Evolutionary conservation across 306 rosid genomes (phyloP).

Genomic region (Ormosia semicastrata): DNA sequence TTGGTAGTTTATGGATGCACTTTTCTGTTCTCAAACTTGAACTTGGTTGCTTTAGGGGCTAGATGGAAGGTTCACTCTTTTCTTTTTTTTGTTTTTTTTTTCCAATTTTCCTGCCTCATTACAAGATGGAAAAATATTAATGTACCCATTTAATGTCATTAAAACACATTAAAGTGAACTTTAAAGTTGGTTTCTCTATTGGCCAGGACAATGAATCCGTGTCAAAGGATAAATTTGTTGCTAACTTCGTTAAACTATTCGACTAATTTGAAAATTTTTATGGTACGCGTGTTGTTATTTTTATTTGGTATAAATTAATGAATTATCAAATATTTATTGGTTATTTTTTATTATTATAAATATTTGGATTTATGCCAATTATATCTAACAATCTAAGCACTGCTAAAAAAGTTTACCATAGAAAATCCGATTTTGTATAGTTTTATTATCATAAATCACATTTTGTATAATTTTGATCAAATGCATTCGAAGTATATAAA

Average conservation of each 20-base stretch:
- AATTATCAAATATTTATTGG: no score
- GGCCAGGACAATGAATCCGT: background rate
- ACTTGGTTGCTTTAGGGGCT: background rate
- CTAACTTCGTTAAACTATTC: background rate
- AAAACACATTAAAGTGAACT: background rate
- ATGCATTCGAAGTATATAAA: background rate
- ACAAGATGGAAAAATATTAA: background rate
- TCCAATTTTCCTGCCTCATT: background rate
- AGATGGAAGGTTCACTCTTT: background rate
- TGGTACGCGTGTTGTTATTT: background rate
- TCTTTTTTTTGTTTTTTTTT: background rate
- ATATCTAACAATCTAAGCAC: background rate
- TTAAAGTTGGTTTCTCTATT: background rate
- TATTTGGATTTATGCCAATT: background rate
- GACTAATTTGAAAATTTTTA: background rate
- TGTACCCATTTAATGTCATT: background rate
- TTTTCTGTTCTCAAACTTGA: background rate
- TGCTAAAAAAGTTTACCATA: background rate
- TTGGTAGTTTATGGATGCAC: background rate
- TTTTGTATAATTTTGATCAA: background rate
- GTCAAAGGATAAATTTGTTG: background rate
- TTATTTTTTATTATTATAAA: background rate
- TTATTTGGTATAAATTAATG: background rate
- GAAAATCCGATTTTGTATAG: background rate
- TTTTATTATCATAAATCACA: background rate